Evolutionary conservation across 2,329 filamentous ascomycete genomes (phyloP).

Genomic region (Scedosporium boydii): DNA sequence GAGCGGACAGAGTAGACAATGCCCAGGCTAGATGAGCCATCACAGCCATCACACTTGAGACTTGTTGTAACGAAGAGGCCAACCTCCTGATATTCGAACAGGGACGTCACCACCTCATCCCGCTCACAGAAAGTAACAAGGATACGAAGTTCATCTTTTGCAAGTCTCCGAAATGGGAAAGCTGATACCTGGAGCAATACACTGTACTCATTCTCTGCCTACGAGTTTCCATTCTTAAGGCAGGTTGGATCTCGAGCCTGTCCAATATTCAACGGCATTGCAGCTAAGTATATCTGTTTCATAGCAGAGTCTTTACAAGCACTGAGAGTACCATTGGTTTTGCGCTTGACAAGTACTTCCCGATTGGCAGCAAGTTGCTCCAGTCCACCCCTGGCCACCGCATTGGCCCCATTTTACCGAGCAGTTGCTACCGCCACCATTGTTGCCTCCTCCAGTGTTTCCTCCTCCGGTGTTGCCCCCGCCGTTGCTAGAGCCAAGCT

Average conservation of each 20-base stretch:
- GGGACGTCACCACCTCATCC: no score
- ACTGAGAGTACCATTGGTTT: constrained; percentile 17
- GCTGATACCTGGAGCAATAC: no score
- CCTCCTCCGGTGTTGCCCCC: constrained; percentile 1
- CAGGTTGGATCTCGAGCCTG: no score
- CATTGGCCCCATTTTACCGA: constrained; percentile 14
- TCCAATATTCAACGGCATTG: no score
- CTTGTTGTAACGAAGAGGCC: background rate
- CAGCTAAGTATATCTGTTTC: no score
- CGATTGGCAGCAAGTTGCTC: constrained; percentile 15
- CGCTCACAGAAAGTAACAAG: no score
- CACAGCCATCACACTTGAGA: background rate
- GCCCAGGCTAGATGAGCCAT: constrained; percentile 1
- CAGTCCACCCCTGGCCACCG: constrained; percentile 15
- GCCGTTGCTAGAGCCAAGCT: constrained; percentile 11
- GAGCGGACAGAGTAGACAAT: constrained; percentile 34
- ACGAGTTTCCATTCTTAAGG: no score
- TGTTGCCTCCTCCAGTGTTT: background rate
- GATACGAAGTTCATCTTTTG: background rate
- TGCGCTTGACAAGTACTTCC: constrained; percentile 13
- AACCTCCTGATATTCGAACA: background rate
- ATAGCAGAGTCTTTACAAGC: no score
- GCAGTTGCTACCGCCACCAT: constrained; percentile 8
- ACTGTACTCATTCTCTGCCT: no score
- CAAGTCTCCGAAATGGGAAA: background rate